Conservation (phyloP, 306 rosid genomes). For the Sicyos baderoa region DNA sequence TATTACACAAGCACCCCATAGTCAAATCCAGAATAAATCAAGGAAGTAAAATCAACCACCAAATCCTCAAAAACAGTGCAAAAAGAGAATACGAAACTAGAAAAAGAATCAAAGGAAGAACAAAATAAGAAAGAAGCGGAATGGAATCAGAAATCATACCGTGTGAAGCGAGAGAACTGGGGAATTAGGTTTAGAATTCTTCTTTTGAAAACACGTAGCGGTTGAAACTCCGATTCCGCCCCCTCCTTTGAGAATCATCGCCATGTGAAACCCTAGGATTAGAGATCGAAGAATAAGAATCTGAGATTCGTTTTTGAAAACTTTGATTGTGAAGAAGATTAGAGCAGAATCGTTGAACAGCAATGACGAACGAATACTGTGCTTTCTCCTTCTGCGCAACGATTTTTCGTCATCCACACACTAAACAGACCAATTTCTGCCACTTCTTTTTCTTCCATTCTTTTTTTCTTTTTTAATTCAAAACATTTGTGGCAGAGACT, state of each 20-base stretch:
- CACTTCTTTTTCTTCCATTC: not conserved
- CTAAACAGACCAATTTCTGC: constrained; percentile 9
- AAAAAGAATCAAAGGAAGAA: not conserved
- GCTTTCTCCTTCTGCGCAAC: too few species aligned
- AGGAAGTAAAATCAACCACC: constrained; percentile 5
- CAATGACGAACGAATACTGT: not conserved
- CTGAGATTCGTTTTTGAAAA: not conserved
- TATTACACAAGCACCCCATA: not conserved
- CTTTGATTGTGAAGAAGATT: not conserved
- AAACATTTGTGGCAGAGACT: too few species aligned
- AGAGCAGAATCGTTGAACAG: not conserved
- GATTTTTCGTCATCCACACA: constrained; percentile 13
- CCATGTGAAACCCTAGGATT: constrained; percentile 37
- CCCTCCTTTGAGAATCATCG: constrained; percentile 49
- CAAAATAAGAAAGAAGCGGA: not conserved
- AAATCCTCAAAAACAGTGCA: not conserved
- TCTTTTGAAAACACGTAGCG: constrained; percentile 41
- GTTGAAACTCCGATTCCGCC: constrained; percentile 37
- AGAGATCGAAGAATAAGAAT: not conserved
- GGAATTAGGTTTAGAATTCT: constrained; percentile 36
- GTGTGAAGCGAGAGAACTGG: constrained; percentile 13
- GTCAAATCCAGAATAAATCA: not conserved
- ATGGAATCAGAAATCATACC: not conserved
- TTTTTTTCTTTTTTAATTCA: too few species aligned
- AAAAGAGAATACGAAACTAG: not conserved